These are phyloP conservation scores for Backusella sp. DNA, from an alignment of 192 early-diverging fungal genomes.

Conservation along the genomic window DNA sequence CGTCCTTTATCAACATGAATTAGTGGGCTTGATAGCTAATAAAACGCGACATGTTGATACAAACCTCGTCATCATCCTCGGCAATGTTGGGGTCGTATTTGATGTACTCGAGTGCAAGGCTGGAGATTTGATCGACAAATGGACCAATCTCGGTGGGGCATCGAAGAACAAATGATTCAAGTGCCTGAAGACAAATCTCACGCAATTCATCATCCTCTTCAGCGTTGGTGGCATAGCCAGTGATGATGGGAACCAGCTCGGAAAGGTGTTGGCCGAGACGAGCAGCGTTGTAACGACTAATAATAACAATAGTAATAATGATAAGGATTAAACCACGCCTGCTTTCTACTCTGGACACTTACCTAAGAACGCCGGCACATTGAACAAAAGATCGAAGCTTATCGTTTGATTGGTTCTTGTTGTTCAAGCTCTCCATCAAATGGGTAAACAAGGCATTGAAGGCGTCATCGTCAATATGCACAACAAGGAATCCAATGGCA, in stretches of 20 bases:
- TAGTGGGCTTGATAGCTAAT: background rate
- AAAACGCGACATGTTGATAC: slow-evolving; percentile 41
- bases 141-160: slow-evolving; percentile 76
- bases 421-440: slow-evolving; percentile 53
- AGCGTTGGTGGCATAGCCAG: slow-evolving; percentile 47
- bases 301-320: slow-evolving; percentile 4
- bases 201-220: slow-evolving; percentile 80
- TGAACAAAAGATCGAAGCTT: slow-evolving; percentile 74
- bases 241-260: slow-evolving; percentile 59
- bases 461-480: slow-evolving; percentile 62
- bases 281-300: slow-evolving; percentile 70
- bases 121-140: slow-evolving; percentile 58
- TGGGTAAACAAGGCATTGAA: slow-evolving; percentile 66
- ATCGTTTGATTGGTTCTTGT: slow-evolving; percentile 53
- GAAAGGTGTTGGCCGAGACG: slow-evolving; percentile 67
- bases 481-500: slow-evolving; percentile 65
- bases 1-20: slow-evolving; percentile 37
- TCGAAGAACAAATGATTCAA: slow-evolving; percentile 75
- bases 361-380: slow-evolving; percentile 72
- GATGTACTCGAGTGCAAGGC: slow-evolving; percentile 60
- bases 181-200: slow-evolving; percentile 76
- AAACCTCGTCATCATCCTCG: slow-evolving; percentile 53
- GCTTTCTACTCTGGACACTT: background rate
- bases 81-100: slow-evolving; percentile 88
- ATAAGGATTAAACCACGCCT: background rate